Percentiles rank a stretch among this genome's conserved stretches.
These are phyloP conservation scores for Neurospora terricola DNA, from an alignment of 495 filamentous ascomycete species.

Conservation along the genomic window DNA sequence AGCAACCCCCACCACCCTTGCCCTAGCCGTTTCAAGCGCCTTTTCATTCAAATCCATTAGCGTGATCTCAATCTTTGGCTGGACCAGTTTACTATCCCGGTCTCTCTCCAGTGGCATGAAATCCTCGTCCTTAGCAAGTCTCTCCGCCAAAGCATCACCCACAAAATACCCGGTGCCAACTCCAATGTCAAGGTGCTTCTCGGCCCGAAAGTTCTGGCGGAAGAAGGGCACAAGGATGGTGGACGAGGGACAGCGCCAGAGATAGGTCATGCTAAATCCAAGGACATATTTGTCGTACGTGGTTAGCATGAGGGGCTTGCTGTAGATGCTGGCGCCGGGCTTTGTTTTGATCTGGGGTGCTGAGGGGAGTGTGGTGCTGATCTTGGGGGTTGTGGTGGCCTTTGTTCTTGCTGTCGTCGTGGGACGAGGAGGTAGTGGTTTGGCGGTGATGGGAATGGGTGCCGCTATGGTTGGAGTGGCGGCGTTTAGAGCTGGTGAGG, in stretches of 20 bases:
- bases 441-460: neutral
- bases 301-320: slow-evolving; percentile 11
- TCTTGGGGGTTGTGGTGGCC: neutral
- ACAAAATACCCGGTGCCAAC: slow-evolving; percentile 30
- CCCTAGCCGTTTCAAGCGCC: slow-evolving; percentile 10
- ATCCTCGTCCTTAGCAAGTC: neutral
- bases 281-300: slow-evolving; percentile 28
- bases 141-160: slow-evolving; percentile 5
- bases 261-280: slow-evolving; percentile 18
- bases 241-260: slow-evolving; percentile 25
- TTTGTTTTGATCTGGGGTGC: neutral
- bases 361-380: no score
- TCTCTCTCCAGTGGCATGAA: neutral
- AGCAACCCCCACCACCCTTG: slow-evolving; percentile 3
- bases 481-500: neutral
- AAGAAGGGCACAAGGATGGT: slow-evolving; percentile 29
- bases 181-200: slow-evolving; percentile 31
- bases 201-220: slow-evolving; percentile 14
- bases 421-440: neutral
- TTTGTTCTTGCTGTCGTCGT: neutral
- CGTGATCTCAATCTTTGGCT: slow-evolving; percentile 10
- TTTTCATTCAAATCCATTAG: slow-evolving; percentile 22
- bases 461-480: neutral
- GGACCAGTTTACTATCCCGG: neutral
- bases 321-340: neutral